Evolutionary conservation across 176 grass and related monocot genomes (phyloP), one percentile per base, ranked within the genome.

Genomic region (Stipa capillata): DNA sequence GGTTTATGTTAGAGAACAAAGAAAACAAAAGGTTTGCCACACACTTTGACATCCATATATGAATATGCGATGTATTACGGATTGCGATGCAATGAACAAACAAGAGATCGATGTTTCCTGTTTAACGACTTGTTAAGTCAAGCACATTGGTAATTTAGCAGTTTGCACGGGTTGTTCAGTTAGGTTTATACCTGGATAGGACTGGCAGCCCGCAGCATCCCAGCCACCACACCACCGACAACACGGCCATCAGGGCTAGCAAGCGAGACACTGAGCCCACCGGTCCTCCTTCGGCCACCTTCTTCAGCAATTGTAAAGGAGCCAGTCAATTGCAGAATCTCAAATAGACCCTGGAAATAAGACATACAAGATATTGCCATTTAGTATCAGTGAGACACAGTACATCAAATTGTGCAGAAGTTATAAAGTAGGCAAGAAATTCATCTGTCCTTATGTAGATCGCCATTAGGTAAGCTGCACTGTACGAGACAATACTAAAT

Each of bases 161-260:
- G 58, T 4, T 62, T 27, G 59, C 27, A 31, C 18, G 52, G 50
- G 21, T 61, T 33, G 14, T 37, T 33, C 43, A 32, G 40, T 54
- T 7, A 40, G 3, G 34, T 60, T 52, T 66, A 24, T 76, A 98
- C 96, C 88, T 94, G 96, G 81, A 98, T 98, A 55, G 96, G 96
- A 78, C 90, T 91, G n/a, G 92, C 92, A 67, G 96, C 96, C 82
- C 80, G 90, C 49, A 98, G 85, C 65, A 80, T 82, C 52, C 92
- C 92, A 66, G 92, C 90, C 78, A 98, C 92, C 18, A 87, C 90
- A 5, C 96, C 92, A 28, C 96, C 92, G 12, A 98, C 81, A 2
- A 98, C 90, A 79, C 92, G 92, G 23, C 96, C 96, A 74, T 98
- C 92, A 36, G 96, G 96, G 2, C 88, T 83, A 65, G 96, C 95